Percentiles rank a stretch among this genome's conserved stretches.
These are phyloP conservation scores for Cucurbita maxima DNA, from an alignment of 306 rosid genomes.

Conservation along the genomic window DNA sequence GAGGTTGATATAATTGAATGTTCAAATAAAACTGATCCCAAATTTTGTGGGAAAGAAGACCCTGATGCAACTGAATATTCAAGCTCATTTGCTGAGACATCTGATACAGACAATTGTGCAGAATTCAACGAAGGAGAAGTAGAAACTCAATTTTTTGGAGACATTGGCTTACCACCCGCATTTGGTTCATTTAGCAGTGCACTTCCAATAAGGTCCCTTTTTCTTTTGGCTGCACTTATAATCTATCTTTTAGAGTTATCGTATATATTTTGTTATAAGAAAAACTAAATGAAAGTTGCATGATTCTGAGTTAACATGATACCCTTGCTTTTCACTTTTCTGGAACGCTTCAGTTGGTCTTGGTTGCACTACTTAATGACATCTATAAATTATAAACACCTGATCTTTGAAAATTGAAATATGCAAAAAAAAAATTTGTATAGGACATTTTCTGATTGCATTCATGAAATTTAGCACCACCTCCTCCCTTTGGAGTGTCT, in stretches of 20 bases:
- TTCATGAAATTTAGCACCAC: too few species aligned
- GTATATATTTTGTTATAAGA: background rate
- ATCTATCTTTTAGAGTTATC: background rate
- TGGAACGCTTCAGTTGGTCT: background rate
- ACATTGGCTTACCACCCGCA: conserved; percentile 24
- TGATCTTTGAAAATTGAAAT: background rate
- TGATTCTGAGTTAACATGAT: background rate
- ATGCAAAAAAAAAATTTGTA: background rate
- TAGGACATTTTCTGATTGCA: background rate
- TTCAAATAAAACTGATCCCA: conserved; percentile 29
- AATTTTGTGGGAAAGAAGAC: conserved; percentile 37
- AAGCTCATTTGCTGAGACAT: conserved; percentile 65
- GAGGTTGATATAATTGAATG: conserved; percentile 52
- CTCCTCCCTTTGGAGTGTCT: too few species aligned
- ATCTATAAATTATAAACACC: background rate
- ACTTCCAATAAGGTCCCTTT: conserved; percentile 41
- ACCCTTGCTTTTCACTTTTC: background rate
- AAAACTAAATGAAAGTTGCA: background rate
- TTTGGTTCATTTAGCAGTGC: conserved; percentile 28
- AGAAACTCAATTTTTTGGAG: conserved; percentile 48
- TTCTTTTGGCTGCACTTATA: conserved; percentile 8
- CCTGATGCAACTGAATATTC: conserved; percentile 86
- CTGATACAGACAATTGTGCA: conserved; percentile 37
- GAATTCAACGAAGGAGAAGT: conserved; percentile 66
- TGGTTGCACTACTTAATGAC: background rate